Base-by-base conservation (phyloP, 768 basidiomycete genomes). In the Auriscalpium vulgare region DNA sequence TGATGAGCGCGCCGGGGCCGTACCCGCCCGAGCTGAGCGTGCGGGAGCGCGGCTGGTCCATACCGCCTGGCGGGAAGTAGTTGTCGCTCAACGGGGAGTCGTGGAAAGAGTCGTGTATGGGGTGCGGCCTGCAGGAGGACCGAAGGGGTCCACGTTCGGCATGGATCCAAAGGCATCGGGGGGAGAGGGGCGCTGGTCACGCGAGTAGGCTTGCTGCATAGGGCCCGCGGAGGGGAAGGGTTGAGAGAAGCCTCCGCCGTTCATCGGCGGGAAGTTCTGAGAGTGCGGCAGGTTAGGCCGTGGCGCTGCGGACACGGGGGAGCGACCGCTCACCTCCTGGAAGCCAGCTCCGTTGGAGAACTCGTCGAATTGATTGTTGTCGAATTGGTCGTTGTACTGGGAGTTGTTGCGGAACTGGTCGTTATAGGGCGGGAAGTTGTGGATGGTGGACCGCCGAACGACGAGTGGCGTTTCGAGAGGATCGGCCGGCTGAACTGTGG, bases 311-410 rank as follows among this genome's bases (percentile, higher is more conserved):
- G 48, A 37, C 47, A 16, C 11, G 14, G 2, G n/a, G 36, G 49
- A 21, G 37, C 53, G 54, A 34, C 57, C 58, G 60, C 60, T 61
- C 58, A 61, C 60, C 60, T 61, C 60, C 51, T 47, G 37, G 35
- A 16, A 51, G 46, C 48, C 29, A 43, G 3, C 37, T 37, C 40
- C 53, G 37, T 55, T 51, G 16, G 49, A 17, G 37, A 51, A 51
- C 11, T 60, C 48, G 45, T 50, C 36, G 36, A 34, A 54, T 16
- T 54, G 53, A 14, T 45, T 47, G 49, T 1, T 56, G 56, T 38
- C 49, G 49, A 44, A 60, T 37, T 34, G 23, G 11, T 61, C 60
- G n/a, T n/a, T 56, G 49, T 36, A 51, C 34, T 29, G 36, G 21
- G 55, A n/a, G 47, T 47, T 47, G 3, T 53, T 50, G 51, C 50